Evolutionary conservation across 2,329 filamentous ascomycete species (phyloP).

Genomic region (Alternaria longipes): DNA sequence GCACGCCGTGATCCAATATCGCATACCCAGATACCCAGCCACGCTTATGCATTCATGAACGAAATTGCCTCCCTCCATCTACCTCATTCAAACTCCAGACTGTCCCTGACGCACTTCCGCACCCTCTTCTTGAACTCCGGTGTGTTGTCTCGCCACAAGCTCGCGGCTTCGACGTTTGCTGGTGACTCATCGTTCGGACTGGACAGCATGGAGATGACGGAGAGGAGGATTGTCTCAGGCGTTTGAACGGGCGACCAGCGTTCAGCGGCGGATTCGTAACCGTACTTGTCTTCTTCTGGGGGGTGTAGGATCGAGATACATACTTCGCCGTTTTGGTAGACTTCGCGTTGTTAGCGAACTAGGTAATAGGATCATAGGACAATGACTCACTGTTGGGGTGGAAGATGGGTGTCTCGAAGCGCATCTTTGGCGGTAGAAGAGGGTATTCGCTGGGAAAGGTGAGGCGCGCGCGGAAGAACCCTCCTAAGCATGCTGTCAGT

Average conservation of each 20-base stretch:
- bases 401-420: constrained; percentile 92
- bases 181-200: constrained; percentile 97
- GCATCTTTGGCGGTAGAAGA: constrained; percentile 95
- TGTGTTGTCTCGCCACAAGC: constrained; percentile 91
- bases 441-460: constrained; percentile 97
- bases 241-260: constrained; percentile 97
- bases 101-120: constrained; percentile 76
- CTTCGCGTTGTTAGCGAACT: constrained; percentile 57
- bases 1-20: constrained; percentile 7
- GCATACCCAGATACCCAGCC: constrained; percentile 5
- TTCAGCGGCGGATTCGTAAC: constrained; percentile 96
- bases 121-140: constrained; percentile 87
- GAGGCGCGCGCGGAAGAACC: constrained; percentile 93
- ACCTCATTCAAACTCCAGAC: constrained; percentile 46
- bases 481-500: constrained; percentile 62
- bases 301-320: constrained; percentile 99
- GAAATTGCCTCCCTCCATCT: not conserved
- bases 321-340: constrained; percentile 90
- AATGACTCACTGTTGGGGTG: constrained; percentile 85
- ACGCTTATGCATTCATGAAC: constrained; percentile 15
- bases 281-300: constrained; percentile 95
- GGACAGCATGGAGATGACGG: constrained; percentile 97
- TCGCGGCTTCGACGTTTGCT: constrained; percentile 93
- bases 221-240: constrained; percentile 96
- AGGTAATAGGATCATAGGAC: not conserved